Evolutionary conservation across 306 rosid species (phyloP), one percentile per base, ranked within the genome.

Genomic region (Cucurbita maxima): DNA sequence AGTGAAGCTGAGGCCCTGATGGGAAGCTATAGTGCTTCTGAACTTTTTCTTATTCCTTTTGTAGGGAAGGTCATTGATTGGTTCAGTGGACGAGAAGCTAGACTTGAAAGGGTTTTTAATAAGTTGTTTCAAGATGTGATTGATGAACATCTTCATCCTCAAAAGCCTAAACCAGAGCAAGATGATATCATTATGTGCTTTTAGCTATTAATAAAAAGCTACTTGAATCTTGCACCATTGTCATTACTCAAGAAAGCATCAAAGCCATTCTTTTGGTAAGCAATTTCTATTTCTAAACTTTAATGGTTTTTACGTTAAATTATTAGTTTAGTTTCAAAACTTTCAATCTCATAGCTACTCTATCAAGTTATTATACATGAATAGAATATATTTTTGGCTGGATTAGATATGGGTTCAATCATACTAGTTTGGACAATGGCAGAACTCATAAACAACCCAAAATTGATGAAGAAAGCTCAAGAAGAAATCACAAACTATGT

Each of bases 121-220:
- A 80, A 82, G 44, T 80, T 86, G 66, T 89, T 81, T 57, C 85
- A 89, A 69, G 38, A 58, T 43, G 79, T 84, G 15, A 74, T 81
- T 8, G 81, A 81, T 11, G 79, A 78, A 25, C 84, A 78, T 44
- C 75, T 70, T 15, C 19, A 51, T n/a, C 51, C 57, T 10, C 52
- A 14, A 8, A 70, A 77, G 9, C 18, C 13, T 60, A 60, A 77
- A 22, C 36, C 73, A 9, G 53, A 75, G 18, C 71, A 81, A 18
- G 84, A 81, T 13, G 84, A 81, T 54, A 53, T 75, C 40, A 50
- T 81, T 20, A 74, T 12, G 84, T 74, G 62, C 37, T 78, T 58
- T 76, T 81, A 13, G 76, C 34, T 22, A 44, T 77, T 7, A 41
- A 36, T 58, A 60, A 67, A 38, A 45, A 77, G 20, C 73, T 61